phyloP scores from a whole-genome alignment of 2,329 filamentous ascomycete genomes.

The Alternaria sp. region DNA sequence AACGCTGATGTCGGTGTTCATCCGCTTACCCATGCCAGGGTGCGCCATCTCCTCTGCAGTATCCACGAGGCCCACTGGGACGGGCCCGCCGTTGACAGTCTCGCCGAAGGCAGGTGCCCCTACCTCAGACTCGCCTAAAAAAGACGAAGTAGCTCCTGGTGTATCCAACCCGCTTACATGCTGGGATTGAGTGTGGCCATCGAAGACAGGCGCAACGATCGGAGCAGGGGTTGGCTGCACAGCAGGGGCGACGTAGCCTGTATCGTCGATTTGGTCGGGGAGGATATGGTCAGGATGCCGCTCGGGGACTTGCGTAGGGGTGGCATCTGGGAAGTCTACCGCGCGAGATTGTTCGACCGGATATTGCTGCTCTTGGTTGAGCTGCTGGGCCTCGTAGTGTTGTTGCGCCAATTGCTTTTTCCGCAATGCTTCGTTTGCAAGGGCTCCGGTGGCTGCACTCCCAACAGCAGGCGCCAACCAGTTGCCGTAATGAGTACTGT shows the following conservation, averaged over 20 bases:
- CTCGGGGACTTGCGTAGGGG: conserved; percentile 17
- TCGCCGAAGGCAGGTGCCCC: conserved; percentile 31
- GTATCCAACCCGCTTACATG: conserved; percentile 21
- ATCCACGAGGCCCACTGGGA: conserved; percentile 25
- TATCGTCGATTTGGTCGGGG: conserved; percentile 19
- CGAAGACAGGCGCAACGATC: conserved; percentile 12
- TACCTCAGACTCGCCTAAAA: conserved; percentile 43
- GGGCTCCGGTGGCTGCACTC: conserved; percentile 51
- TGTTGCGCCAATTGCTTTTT: conserved; percentile 38
- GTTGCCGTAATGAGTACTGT: conserved; percentile 57
- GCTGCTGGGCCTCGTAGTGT: conserved; percentile 32
- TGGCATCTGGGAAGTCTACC: not conserved
- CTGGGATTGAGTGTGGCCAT: conserved; percentile 14
- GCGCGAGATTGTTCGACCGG: conserved; percentile 3
- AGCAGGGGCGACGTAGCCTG: conserved; percentile 8
- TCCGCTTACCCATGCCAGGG: conserved; percentile 54
- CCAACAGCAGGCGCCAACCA: conserved; percentile 63
- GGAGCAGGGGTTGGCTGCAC: conserved; percentile 13
- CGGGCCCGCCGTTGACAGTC: conserved; percentile 38
- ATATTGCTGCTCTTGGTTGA: conserved; percentile 23
- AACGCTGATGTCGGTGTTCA: conserved; percentile 59
- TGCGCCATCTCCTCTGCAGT: conserved; percentile 44
- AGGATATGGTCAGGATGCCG: conserved; percentile 21
- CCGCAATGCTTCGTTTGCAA: conserved; percentile 45
- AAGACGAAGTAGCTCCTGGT: conserved; percentile 31